These are phyloP conservation scores for Phytophthora colocasiae DNA, from an alignment of 352 stramenopile species.

Conservation along the genomic window DNA sequence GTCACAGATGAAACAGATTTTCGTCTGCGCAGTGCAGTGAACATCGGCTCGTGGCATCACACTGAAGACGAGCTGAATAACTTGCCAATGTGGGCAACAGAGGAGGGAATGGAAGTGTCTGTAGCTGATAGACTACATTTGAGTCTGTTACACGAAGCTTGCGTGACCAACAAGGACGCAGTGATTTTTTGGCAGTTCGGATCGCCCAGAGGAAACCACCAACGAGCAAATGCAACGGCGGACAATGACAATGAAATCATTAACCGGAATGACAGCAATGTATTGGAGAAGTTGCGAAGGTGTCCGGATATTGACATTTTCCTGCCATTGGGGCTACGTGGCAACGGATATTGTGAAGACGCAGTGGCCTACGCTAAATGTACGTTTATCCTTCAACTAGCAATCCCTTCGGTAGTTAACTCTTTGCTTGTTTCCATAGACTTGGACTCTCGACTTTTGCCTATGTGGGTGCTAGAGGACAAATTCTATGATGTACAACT, in stretches of 20 bases:
- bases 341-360: conserved; percentile 77
- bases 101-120: conserved; percentile 9
- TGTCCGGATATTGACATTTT: conserved; percentile 77
- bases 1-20: background rate
- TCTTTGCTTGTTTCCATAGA: conserved; percentile 19
- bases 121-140: conserved; percentile 42
- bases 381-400: conserved; percentile 8
- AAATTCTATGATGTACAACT: conserved; percentile 32
- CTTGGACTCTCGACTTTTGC: conserved; percentile 47
- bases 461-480: conserved; percentile 44
- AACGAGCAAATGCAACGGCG: conserved; percentile 13
- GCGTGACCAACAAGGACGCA: conserved; percentile 34
- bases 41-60: background rate
- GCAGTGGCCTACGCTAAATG: conserved; percentile 68
- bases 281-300: conserved; percentile 49
- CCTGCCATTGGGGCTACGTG: conserved; percentile 50
- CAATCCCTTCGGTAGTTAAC: background rate
- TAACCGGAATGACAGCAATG: conserved; percentile 35
- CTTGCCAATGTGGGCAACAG: conserved; percentile 1
- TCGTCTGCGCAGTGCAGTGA: conserved; percentile 9
- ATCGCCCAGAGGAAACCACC: conserved; percentile 17
- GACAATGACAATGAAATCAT: conserved; percentile 9
- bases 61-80: background rate
- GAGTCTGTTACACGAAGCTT: conserved; percentile 44
- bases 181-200: conserved; percentile 44